Conservation (phyloP, 495 filamentous ascomycete genomes). For the Clavariopsis aquatica region DNA sequence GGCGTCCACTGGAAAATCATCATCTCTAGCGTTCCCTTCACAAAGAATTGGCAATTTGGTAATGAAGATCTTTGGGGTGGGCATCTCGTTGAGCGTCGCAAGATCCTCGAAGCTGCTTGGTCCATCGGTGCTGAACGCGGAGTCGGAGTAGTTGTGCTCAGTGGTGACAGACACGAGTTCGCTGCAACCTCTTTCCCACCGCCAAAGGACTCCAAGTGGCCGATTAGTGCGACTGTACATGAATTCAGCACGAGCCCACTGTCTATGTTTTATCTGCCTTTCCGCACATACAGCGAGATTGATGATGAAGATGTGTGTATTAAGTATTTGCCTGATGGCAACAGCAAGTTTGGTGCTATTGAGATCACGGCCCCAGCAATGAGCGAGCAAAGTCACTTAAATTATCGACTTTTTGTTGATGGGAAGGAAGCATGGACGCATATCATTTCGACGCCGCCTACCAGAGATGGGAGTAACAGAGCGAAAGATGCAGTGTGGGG, state of each 20-base stretch:
- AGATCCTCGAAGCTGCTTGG: slow-evolving; percentile 90
- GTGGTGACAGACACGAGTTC: slow-evolving; percentile 93
- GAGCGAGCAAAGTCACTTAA: slow-evolving; percentile 58
- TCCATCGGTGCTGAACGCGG: slow-evolving; percentile 65
- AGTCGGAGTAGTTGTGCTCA: slow-evolving; percentile 78
- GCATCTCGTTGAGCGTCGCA: slow-evolving; percentile 74
- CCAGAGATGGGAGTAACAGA: slow-evolving; percentile 36
- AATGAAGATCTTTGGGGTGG: slow-evolving; percentile 89
- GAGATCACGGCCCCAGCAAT: slow-evolving; percentile 63
- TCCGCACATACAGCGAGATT: slow-evolving; percentile 76
- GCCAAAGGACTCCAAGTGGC: slow-evolving; percentile 58
- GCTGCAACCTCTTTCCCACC: slow-evolving; percentile 86
- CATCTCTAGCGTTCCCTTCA: slow-evolving; percentile 85
- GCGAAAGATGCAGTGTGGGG: slow-evolving; percentile 48
- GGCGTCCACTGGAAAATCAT: slow-evolving; percentile 94
- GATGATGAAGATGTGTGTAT: slow-evolving; percentile 76
- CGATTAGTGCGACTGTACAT: slow-evolving; percentile 63
- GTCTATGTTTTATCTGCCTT: slow-evolving; percentile 88
- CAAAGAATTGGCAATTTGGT: slow-evolving; percentile 91
- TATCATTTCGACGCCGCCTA: slow-evolving; percentile 43
- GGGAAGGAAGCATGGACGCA: slow-evolving; percentile 72
- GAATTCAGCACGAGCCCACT: slow-evolving; percentile 89
- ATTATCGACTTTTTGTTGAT: slow-evolving; percentile 81
- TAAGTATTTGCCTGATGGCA: slow-evolving; percentile 80
- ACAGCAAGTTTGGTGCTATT: slow-evolving; percentile 88